Percentiles rank a stretch among this genome's conserved stretches.
Conservation (phyloP, 768 basidiomycete genomes). For the Russula griseocarnosa region DNA sequence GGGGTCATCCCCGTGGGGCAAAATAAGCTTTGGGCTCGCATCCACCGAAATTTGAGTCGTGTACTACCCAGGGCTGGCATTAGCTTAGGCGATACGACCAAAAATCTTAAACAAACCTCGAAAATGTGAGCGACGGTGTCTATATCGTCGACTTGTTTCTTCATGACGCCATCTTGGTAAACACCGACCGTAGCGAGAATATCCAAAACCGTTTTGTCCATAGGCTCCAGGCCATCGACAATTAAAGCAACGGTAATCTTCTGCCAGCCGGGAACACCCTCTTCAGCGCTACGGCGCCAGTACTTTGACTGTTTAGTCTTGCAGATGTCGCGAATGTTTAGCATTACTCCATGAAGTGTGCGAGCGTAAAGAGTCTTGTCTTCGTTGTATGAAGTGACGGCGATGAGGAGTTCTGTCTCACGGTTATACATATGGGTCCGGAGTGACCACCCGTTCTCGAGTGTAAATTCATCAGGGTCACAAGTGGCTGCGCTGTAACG, state of each 20-base stretch:
- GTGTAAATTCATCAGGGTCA: slow-evolving; percentile 85
- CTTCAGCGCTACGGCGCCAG: slow-evolving; percentile 79
- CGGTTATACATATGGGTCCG: slow-evolving; percentile 83
- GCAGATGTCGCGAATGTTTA: slow-evolving; percentile 97
- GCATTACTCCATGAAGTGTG: slow-evolving; percentile 93
- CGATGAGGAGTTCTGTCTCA: slow-evolving; percentile 89
- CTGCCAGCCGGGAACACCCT: slow-evolving; percentile 86
- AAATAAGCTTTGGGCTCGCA: slow-evolving; percentile 81
- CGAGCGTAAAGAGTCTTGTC: slow-evolving; percentile 89
- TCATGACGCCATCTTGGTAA: slow-evolving; percentile 94
- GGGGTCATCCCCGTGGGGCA: slow-evolving; percentile 84
- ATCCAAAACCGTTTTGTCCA: slow-evolving; percentile 94
- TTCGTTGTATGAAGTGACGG: slow-evolving; percentile 91
- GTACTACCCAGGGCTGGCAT: slow-evolving; percentile 52
- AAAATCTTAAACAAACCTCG: slow-evolving; percentile 51
- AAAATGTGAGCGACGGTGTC: slow-evolving; percentile 93
- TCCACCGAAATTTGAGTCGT: slow-evolving; percentile 96
- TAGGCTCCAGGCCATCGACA: slow-evolving; percentile 87
- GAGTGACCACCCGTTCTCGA: slow-evolving; percentile 78
- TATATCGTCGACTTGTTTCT: slow-evolving; percentile 85
- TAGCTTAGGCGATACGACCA: slow-evolving; percentile 6
- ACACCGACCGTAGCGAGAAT: slow-evolving; percentile 85
- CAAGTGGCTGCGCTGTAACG: slow-evolving; percentile 89
- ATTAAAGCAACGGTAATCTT: slow-evolving; percentile 86
- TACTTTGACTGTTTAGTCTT: slow-evolving; percentile 93